These are phyloP conservation scores for Aechmea fasciata DNA, from an alignment of 176 grass and related monocot genomes.

Conservation along the genomic window DNA sequence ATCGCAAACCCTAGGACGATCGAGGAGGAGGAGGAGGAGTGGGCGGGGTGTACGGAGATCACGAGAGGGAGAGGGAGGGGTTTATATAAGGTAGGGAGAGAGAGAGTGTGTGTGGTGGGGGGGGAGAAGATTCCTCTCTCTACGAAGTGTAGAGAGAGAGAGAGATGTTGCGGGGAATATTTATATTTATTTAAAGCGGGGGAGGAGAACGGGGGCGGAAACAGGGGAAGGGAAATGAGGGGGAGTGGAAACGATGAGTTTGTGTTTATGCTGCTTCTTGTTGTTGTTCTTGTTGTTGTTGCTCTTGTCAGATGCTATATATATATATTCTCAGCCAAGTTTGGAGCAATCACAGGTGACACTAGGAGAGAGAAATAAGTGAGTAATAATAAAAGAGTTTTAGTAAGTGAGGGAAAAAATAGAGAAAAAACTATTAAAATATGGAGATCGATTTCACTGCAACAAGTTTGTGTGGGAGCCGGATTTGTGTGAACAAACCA, in stretches of 20 bases:
- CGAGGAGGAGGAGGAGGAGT: background rate
- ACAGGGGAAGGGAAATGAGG: constrained; percentile 8
- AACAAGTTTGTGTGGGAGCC: background rate
- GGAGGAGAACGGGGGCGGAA: constrained; percentile 35
- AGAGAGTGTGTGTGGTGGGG: background rate
- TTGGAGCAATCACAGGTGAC: background rate
- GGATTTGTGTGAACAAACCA: no score
- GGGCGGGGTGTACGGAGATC: background rate
- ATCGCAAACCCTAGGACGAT: background rate
- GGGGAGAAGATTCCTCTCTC: no score
- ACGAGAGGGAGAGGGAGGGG: constrained; percentile 1
- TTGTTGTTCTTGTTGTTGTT: background rate
- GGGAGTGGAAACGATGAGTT: background rate
- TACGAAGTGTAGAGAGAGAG: background rate
- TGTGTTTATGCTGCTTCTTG: background rate
- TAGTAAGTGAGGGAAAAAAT: no score
- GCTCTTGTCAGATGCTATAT: no score
- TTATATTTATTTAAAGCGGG: background rate
- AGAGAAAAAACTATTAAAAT: no score
- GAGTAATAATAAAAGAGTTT: no score
- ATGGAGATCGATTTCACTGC: no score
- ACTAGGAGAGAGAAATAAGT: no score
- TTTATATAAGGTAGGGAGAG: constrained; percentile 10
- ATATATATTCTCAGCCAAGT: background rate
- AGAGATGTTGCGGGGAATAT: background rate